phyloP scores from a whole-genome alignment of 192 early-diverging fungal species.

The Coemansia nantahalensis region DNA sequence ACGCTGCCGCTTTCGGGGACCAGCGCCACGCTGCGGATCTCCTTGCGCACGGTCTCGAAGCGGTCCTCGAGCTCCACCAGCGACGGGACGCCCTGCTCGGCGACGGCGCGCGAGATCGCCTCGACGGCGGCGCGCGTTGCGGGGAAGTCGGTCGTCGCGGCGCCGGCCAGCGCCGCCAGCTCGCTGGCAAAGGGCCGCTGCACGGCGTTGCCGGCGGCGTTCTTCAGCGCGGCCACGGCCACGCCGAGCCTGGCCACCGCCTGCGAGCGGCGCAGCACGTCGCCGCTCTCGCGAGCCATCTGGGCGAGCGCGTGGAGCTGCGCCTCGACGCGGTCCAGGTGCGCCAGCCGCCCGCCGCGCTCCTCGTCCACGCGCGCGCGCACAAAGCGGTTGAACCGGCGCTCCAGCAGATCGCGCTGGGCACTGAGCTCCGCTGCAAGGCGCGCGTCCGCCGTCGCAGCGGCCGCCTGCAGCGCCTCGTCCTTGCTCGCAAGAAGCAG shows the following conservation, averaged over 20 bases:
- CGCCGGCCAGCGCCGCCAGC: conserved; percentile 62
- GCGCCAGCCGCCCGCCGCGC: conserved; percentile 82
- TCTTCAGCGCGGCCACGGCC: conserved; percentile 63
- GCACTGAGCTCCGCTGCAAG: conserved; percentile 60
- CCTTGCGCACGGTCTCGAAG: conserved; percentile 66
- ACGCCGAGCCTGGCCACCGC: conserved; percentile 62
- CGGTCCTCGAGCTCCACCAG: conserved; percentile 63
- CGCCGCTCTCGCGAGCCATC: conserved; percentile 64
- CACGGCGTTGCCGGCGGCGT: conserved; percentile 44
- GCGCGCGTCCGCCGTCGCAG: conserved; percentile 48
- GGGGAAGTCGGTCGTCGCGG: conserved; percentile 49
- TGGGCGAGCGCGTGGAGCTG: conserved; percentile 75
- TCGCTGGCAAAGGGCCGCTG: conserved; percentile 71
- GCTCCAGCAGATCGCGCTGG: conserved; percentile 72
- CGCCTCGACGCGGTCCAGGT: conserved; percentile 75
- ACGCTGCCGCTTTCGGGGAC: conserved; percentile 87
- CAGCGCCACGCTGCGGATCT: conserved; percentile 74
- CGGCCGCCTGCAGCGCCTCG: conserved; percentile 49
- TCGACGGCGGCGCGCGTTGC: conserved; percentile 61
- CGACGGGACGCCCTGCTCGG: conserved; percentile 63
- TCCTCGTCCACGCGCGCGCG: conserved; percentile 83
- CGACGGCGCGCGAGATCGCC: conserved; percentile 56
- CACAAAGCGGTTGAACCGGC: conserved; percentile 76
- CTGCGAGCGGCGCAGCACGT: conserved; percentile 60
- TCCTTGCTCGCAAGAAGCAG: conserved; percentile 55